Conservation (phyloP, 2,329 filamentous ascomycete species). For the Fusarium miscanthi region DNA sequence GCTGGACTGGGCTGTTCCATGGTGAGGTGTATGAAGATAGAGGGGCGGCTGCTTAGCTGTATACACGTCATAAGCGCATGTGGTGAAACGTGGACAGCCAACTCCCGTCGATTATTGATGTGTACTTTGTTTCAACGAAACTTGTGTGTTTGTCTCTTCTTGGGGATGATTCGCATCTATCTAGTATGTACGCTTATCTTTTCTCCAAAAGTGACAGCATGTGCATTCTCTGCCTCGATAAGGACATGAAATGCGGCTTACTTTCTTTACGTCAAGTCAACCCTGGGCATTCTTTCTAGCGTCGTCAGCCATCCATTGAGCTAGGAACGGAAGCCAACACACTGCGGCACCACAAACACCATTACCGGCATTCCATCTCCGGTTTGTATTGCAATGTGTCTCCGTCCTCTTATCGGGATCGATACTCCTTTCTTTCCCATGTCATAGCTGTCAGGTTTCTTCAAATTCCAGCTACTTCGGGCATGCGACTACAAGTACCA, state of each 20-base stretch:
- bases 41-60: slow-evolving; percentile 3
- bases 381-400: background rate
- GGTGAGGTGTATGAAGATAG: slow-evolving; percentile 14
- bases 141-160: background rate
- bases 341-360: slow-evolving; percentile 13
- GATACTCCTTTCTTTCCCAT: background rate
- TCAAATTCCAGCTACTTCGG: background rate
- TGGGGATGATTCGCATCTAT: background rate
- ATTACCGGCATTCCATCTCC: slow-evolving; percentile 31
- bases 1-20: background rate
- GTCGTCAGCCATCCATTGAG: slow-evolving; percentile 17
- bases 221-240: slow-evolving; percentile 20
- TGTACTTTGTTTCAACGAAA: background rate
- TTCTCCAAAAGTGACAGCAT: background rate
- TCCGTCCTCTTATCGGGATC: background rate
- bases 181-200: background rate
- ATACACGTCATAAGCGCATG: slow-evolving; percentile 27
- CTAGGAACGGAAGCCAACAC: slow-evolving; percentile 27
- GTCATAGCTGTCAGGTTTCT: background rate
- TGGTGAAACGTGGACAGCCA: background rate
- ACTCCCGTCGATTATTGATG: background rate
- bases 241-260: slow-evolving; percentile 26
- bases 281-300: slow-evolving; percentile 33
- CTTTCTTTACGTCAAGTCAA: background rate
- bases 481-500: background rate